These are phyloP conservation scores for Trichoderma cornu-damae DNA, from an alignment of 2,329 filamentous ascomycete species.

Conservation along the genomic window DNA sequence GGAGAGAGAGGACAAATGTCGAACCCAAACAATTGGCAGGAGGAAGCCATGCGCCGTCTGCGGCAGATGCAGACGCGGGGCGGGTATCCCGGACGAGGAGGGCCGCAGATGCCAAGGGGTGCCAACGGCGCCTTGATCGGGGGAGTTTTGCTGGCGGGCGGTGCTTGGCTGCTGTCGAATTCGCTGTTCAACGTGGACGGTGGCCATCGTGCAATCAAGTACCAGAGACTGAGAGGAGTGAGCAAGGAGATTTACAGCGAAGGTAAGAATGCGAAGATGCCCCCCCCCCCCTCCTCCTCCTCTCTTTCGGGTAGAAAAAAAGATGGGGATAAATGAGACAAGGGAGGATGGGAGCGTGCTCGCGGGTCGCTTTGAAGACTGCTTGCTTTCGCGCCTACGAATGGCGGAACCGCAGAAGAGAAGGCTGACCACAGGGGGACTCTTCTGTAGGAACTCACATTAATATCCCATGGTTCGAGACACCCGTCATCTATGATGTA, in stretches of 20 bases:
- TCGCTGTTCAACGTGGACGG: slow-evolving; percentile 82
- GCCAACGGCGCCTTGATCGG: slow-evolving; percentile 39
- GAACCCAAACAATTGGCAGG: slow-evolving; percentile 39
- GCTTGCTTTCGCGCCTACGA: not conserved
- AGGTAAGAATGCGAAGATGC: slow-evolving; percentile 49
- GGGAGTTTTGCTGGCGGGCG: slow-evolving; percentile 43
- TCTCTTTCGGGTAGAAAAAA: not conserved
- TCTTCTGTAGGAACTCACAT: slow-evolving; percentile 79
- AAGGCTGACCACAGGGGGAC: slow-evolving; percentile 20
- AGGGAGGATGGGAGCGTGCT: too few species aligned
- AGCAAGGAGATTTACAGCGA: slow-evolving; percentile 94
- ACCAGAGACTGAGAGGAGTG: slow-evolving; percentile 85
- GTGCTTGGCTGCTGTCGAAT: slow-evolving; percentile 50
- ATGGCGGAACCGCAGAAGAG: not conserved
- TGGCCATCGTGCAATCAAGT: slow-evolving; percentile 98
- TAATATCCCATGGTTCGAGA: slow-evolving; percentile 94
- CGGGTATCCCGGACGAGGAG: slow-evolving; percentile 40
- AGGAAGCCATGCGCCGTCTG: slow-evolving; percentile 48
- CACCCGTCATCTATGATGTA: slow-evolving; percentile 93
- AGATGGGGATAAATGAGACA: not conserved
- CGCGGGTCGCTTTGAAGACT: not conserved
- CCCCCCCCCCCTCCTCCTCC: too few species aligned
- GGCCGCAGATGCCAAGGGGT: slow-evolving; percentile 39
- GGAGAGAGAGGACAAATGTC: slow-evolving; percentile 27
- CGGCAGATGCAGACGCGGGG: slow-evolving; percentile 45